Conservation (phyloP, 2,329 filamentous ascomycete genomes). For the Myriangium duriaei region DNA sequence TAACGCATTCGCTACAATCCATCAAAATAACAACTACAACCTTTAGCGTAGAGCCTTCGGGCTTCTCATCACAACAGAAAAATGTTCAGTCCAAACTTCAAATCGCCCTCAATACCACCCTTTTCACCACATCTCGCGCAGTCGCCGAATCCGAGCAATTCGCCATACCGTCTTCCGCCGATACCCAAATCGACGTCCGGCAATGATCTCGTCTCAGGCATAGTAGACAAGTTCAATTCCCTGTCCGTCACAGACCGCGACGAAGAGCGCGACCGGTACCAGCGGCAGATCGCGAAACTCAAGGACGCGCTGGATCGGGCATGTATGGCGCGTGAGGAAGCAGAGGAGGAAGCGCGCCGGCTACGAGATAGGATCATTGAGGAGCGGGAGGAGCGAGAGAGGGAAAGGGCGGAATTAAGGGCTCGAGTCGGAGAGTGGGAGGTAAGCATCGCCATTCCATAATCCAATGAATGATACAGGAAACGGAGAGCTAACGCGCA, state of each 20-base stretch:
- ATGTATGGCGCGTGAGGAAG: slow-evolving; percentile 45
- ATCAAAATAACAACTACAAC: too few species aligned
- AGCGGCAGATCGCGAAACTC: slow-evolving; percentile 29
- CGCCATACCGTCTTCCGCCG: slow-evolving; percentile 21
- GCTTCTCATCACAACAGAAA: background rate
- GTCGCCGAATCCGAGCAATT: slow-evolving; percentile 32
- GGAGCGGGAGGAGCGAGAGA: slow-evolving; percentile 51
- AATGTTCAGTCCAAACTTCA: background rate
- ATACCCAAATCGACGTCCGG: slow-evolving; percentile 23
- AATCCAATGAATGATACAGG: slow-evolving; percentile 8
- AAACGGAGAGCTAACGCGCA: slow-evolving; percentile 2
- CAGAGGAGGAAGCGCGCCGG: slow-evolving; percentile 53
- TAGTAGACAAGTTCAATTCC: slow-evolving; percentile 60
- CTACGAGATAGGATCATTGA: slow-evolving; percentile 48
- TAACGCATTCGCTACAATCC: too few species aligned
- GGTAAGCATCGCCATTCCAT: slow-evolving; percentile 8
- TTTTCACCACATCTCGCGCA: background rate
- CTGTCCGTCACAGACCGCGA: slow-evolving; percentile 43
- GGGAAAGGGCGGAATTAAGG: slow-evolving; percentile 54
- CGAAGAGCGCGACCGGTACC: slow-evolving; percentile 20
- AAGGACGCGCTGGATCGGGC: slow-evolving; percentile 32
- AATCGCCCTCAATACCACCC: background rate
- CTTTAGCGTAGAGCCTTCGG: too few species aligned
- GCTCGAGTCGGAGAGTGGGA: slow-evolving; percentile 24
- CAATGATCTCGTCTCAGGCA: slow-evolving; percentile 17